Conservation (phyloP, 2,329 filamentous ascomycete genomes). For the Hypoxylon sp. region DNA sequence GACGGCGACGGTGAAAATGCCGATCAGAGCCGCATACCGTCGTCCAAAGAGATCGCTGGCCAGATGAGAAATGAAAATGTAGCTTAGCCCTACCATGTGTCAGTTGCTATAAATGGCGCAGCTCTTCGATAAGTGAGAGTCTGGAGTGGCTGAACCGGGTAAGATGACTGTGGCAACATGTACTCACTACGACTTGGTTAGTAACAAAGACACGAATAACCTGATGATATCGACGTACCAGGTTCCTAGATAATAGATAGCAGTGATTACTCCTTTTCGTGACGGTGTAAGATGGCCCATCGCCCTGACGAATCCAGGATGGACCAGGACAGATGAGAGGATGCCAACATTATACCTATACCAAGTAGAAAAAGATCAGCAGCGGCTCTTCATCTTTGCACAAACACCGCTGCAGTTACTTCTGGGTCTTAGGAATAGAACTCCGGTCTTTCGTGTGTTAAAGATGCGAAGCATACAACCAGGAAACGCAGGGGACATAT, state of each 20-base stretch:
- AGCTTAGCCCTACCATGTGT: slow-evolving; percentile 55
- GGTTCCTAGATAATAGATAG: slow-evolving; percentile 70
- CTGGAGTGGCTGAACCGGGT: neutral
- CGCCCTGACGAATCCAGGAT: slow-evolving; percentile 65
- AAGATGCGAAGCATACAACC: neutral
- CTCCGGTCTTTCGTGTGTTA: neutral
- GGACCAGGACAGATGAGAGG: slow-evolving; percentile 67
- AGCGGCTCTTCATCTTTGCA: slow-evolving; percentile 15
- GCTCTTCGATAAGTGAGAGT: neutral
- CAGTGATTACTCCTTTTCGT: slow-evolving; percentile 66
- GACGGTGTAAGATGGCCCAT: slow-evolving; percentile 61
- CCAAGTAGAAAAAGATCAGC: neutral
- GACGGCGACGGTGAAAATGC: slow-evolving; percentile 61
- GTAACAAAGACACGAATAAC: neutral
- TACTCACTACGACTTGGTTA: slow-evolving; percentile 30
- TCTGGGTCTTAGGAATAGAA: neutral
- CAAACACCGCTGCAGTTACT: neutral
- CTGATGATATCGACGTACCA: slow-evolving; percentile 51
- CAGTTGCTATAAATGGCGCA: neutral
- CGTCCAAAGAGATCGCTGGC: slow-evolving; percentile 65
- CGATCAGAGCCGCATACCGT: slow-evolving; percentile 63
- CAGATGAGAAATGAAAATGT: slow-evolving; percentile 66
- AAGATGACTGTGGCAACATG: neutral
- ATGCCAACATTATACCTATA: slow-evolving; percentile 69
- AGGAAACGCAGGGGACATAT: neutral